Evolutionary conservation across 1,284 basidiomycete genomes (phyloP), one percentile per base, ranked within the genome.

Genomic region (Puccinia brachypodii): DNA sequence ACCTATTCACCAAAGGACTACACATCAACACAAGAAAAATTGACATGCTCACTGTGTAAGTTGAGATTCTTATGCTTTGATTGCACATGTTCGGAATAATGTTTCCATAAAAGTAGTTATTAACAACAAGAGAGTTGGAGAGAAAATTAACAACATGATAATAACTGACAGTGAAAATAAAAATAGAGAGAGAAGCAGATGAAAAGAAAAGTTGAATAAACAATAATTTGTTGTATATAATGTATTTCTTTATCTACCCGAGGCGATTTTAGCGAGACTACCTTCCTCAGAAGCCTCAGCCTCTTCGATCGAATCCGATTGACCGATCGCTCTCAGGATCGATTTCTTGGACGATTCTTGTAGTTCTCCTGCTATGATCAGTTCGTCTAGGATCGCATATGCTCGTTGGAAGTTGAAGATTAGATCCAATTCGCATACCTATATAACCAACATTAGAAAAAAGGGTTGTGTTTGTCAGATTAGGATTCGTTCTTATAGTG

Each of bases 361-460:
- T 84, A 99, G 89, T 87, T 99, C 97, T 64, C 97, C 97, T 4
- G 95, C 93, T 83, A 99, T 98, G 87, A 99, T 96, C 76, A 99
- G 90, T 87, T 99, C 97, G 87, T 99, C 97, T 80, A 99, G 89
- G 84, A 98, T 97, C 93, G 95, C 94, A 87, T 94, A 98, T 44
- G 95, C 95, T 87, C 97, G 97, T 87, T 98, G 95, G 88, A 97
- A 98, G 89, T 98, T 98, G 90, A 98, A 98, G 85, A 98, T 98
- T 93, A 98, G 89, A 87, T 98, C 96, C 74, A 98, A 89, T 88
- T 98, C 95, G 89, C 95, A 98, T 25, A 97, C 94, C 94, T 96
- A 86, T 42, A 16, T 13, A 19, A 25, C 28, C 3, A 22, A 28
- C 16, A 50, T 66, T n/a, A 64, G 28, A 14, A 60, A 40, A 79